These are phyloP conservation scores for Geum urbanum DNA, from an alignment of 306 rosid genomes.

Conservation along the genomic window DNA sequence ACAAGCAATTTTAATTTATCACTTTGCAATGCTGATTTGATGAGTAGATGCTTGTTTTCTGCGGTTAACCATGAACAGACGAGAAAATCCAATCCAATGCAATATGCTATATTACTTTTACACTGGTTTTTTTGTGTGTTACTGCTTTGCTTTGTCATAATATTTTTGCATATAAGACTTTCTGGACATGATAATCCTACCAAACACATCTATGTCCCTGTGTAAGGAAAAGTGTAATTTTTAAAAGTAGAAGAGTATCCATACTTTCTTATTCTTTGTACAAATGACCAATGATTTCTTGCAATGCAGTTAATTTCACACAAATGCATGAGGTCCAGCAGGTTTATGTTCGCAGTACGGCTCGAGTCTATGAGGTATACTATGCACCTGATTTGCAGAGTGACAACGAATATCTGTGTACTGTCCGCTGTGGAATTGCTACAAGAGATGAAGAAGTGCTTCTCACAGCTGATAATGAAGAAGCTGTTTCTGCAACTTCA, in stretches of 20 bases:
- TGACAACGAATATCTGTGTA: constrained; percentile 60
- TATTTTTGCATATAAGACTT: background rate
- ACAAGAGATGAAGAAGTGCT: constrained; percentile 57
- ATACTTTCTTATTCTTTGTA: constrained; percentile 10
- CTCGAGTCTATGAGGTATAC: constrained; percentile 78
- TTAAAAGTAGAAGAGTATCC: constrained; percentile 1
- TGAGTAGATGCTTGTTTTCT: background rate
- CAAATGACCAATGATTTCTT: constrained; percentile 22
- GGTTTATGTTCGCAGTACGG: constrained; percentile 78
- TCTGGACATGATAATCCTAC: background rate
- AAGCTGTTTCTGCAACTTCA: constrained; percentile 24
- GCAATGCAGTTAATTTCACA: constrained; percentile 50
- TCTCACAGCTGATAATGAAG: constrained; percentile 28
- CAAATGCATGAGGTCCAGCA: constrained; percentile 65
- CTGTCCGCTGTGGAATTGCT: constrained; percentile 71
- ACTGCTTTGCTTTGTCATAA: background rate
- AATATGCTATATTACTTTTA: too few species aligned
- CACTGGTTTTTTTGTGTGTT: background rate
- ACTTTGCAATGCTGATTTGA: background rate
- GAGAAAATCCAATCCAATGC: too few species aligned
- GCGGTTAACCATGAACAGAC: background rate
- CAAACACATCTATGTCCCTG: background rate
- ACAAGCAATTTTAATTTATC: background rate
- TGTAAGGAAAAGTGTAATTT: background rate
- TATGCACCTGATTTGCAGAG: constrained; percentile 35